Base-by-base conservation (phyloP, 176 grass and related monocot species). In the Phoenix dactylifera region DNA sequence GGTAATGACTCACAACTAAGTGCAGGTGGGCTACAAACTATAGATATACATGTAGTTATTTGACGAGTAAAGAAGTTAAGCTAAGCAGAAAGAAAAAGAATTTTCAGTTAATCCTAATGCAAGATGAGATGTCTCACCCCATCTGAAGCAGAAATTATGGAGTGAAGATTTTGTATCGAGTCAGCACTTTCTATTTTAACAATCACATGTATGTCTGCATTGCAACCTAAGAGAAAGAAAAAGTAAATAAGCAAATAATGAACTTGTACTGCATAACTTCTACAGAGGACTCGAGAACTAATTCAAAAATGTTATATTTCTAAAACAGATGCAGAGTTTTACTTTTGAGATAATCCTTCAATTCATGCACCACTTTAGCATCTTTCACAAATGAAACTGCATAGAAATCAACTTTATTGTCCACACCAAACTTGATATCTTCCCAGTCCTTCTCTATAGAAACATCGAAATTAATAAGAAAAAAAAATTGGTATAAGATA, bases 121-220 rank as follows among this genome's bases (percentile, higher is more conserved):
- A 44, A 44, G 35, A 30, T 20, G 24, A 65, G 26, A 18, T 12
- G 1, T 18, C 75, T 80, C 66, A 98, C 94, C 85, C 94, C 94
- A 79, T 98, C 94, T 68, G 94, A 98, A 64, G 88, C 94, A 60
- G 87, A 83, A 87, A 98, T 93, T 63, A 98, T 98, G 24, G 94
- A 89, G 26, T 89, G 81, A 48, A 98, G 88, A 73, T 98, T 98
- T 65, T 82, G 94, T 67, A 98, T 86, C 15, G 94, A 87, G 71
- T 98, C 94, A 10, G 94, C 94, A 89, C 94, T 98, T 76, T 98
- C 93, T 65, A 98, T 92, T 88, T 98, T 98, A 52, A 80, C 77
- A 80, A 98, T 83, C 30, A 98, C 73, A 56, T 86, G 93, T 81
- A 98, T 92, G 73, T 91, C 87, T 16, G 81, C 87, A 67, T 97